Base-by-base conservation (phyloP, 495 filamentous ascomycete genomes). In the Corynascus novoguineensis region DNA sequence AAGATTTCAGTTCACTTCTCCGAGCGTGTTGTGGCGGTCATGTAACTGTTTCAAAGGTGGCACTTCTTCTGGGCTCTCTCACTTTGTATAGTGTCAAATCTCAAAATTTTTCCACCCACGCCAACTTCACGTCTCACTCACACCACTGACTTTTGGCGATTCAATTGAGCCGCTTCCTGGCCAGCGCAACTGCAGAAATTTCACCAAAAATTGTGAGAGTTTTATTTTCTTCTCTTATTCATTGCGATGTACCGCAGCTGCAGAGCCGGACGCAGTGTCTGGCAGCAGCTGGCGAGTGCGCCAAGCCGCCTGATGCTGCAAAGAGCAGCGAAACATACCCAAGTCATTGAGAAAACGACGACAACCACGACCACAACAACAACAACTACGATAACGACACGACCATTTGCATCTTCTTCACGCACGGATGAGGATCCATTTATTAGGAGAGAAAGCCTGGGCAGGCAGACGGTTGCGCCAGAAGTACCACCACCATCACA, bases 211-310 rank as follows among this genome's bases (percentile, higher is more conserved):
- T 34, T 22, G 46, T 8, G 1, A 1, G 37, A n/a, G 3, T 15
- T 15, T 11, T 6, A 27, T 21, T 3, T 6, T 44, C 22, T 9
- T 25, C 6, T 17, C 21, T n/a, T n/a, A 8, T 25, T 14, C 15
- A 5, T 25, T 9, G 11, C 17, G 17, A 60, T 60, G 52, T 45
- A 37, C 15, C 28, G 51, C n/a, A 42, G 28, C 14, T 45, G 45
- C 29, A 24, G 34, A 17, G 38, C 44, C 28, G 28, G 58, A 29
- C 27, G 28, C 27, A 45, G 29, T 41, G 52, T 17, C 21, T 38
- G 58, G 51, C 58, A 40, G 32, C 44, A 35, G 29, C 11, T 46
- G 22, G 17, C 9, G 22, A 38, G 27, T 5, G 40, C 24, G 2
- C 21, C 19, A 10, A 2, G 49, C 1, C 12, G 48, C 4, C 15